phyloP scores from a whole-genome alignment of 371 early-diverging fungal species.

The Haplosporangium sp. region DNA sequence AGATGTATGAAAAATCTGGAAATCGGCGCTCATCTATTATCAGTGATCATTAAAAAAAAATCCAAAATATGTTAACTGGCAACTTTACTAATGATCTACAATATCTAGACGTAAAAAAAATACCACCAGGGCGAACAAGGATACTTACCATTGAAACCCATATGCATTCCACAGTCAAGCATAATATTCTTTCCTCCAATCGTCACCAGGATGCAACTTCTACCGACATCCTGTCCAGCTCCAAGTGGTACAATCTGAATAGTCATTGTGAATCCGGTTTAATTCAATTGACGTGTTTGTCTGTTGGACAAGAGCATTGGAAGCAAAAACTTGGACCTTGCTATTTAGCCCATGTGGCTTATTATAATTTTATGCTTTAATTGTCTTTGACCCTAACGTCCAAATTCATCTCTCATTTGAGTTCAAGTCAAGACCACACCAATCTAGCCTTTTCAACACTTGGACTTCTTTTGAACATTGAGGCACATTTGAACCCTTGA shows the following conservation, averaged over 20 bases:
- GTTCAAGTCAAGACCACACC: background rate
- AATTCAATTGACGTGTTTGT: background rate
- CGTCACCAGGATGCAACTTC: slow-evolving; percentile 92
- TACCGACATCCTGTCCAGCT: slow-evolving; percentile 90
- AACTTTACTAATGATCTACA: background rate
- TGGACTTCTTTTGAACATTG: background rate
- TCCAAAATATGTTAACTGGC: background rate
- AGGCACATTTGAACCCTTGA: background rate
- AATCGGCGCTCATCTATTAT: slow-evolving; percentile 85
- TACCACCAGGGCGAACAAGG: too few relatives aligned
- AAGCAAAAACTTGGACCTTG: background rate
- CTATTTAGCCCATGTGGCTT: slow-evolving; percentile 7
- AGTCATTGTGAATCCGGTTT: slow-evolving; percentile 48
- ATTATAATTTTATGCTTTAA: background rate
- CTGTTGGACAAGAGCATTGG: background rate
- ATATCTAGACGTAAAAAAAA: too few relatives aligned
- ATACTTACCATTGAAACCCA: slow-evolving; percentile 90
- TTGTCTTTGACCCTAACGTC: background rate
- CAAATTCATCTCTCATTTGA: background rate
- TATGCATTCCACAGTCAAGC: slow-evolving; percentile 99
- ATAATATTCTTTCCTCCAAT: slow-evolving; percentile 93
- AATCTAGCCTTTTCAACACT: background rate
- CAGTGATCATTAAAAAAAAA: background rate
- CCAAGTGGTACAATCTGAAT: slow-evolving; percentile 70
- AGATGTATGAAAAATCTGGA: slow-evolving; percentile 97